A percentile compares a stretch with the other conserved stretches of the same genome.
Evolutionary conservation across 1,139 yeast genomes (phyloP).

Genomic region (Hemisphaericaspora subhashii): DNA sequence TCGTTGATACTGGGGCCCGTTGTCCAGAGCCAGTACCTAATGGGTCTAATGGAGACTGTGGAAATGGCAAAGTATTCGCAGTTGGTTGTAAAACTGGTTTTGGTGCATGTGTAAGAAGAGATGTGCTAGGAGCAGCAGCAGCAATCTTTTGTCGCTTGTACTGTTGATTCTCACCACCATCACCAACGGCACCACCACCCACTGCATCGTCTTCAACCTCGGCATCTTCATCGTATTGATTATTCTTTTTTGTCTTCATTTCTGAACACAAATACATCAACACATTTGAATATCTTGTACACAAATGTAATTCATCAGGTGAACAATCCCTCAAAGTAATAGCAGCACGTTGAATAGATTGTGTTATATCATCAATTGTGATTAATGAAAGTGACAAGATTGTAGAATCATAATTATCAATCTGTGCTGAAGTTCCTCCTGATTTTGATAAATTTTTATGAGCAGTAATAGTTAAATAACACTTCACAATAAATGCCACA

Average conservation of each 20-base stretch:
- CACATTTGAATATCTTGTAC: constrained; percentile 79
- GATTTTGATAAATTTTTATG: constrained; percentile 29
- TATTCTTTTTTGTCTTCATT: constrained; percentile 47
- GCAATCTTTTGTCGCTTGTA: not conserved
- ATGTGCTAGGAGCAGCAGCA: not conserved
- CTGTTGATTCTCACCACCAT: not conserved
- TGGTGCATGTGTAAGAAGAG: no score
- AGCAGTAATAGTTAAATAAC: constrained; percentile 68
- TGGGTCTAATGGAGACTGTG: not conserved
- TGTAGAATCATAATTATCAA: constrained; percentile 46
- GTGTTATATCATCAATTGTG: constrained; percentile 68
- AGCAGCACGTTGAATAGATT: constrained; percentile 71
- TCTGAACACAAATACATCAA: constrained; percentile 77
- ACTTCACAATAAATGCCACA: constrained; percentile 85
- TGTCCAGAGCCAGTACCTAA: no score
- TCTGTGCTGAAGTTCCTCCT: constrained; percentile 21
- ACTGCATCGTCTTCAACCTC: constrained; percentile 13
- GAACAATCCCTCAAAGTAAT: constrained; percentile 76
- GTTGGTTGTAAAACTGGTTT: not conserved
- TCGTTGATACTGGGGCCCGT: no score
- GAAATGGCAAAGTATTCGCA: not conserved
- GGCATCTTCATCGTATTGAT: constrained; percentile 7
- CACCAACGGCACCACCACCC: not conserved
- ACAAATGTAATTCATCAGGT: constrained; percentile 85
- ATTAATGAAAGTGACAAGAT: constrained; percentile 63